Base-by-base conservation (phyloP, 768 basidiomycete genomes). In the Naematelia encephala region DNA sequence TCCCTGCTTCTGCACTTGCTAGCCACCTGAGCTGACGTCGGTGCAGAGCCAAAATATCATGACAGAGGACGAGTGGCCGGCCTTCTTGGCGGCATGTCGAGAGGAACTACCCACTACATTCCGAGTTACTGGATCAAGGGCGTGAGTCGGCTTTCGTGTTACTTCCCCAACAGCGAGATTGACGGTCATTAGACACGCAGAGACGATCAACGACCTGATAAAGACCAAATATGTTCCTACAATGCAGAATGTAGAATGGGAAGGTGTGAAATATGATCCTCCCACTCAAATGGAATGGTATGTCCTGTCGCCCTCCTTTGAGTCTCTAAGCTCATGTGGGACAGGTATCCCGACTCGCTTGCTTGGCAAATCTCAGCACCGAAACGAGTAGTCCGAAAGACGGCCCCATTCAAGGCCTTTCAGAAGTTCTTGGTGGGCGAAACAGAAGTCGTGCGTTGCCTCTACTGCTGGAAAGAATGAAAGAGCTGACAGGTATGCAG, bases 371-470 rank as follows among this genome's bases (percentile, higher is more conserved):
- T 98, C 75, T 90, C 92, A 66, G 87, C 94, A 1, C 83, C 89
- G 8, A 98, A 97, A 76, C 85, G 87, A 54, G 85, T 88, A 0
- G 79, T 99, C 29, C 84, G 96, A 52, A 94, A 89, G 71, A 85
- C 85, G 3, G 85, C 86, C 4, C 89, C 92, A 70, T 94, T 96
- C 81, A 90, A 90, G 70, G 88, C 86, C 72, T 97, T 99, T 65
- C 96, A 98, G 74, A 86, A 88, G 1, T 98, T 98, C 79, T 80
- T 99, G 26, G 94, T 99, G 0, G 93, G 91, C 63, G 96, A 99
- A 79, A 98, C 96, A 0, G 96, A 98, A 80, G 90, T 93, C 27
- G 92, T 93, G 64, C 43, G 88, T 82, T 25, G 10, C 5, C 16
- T 4, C 27, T 57, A 19, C 13, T 0, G 21, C n/a, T 28, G 44